phyloP scores from a whole-genome alignment of 805 yeast genomes.

The Sungouiella blattae region DNA sequence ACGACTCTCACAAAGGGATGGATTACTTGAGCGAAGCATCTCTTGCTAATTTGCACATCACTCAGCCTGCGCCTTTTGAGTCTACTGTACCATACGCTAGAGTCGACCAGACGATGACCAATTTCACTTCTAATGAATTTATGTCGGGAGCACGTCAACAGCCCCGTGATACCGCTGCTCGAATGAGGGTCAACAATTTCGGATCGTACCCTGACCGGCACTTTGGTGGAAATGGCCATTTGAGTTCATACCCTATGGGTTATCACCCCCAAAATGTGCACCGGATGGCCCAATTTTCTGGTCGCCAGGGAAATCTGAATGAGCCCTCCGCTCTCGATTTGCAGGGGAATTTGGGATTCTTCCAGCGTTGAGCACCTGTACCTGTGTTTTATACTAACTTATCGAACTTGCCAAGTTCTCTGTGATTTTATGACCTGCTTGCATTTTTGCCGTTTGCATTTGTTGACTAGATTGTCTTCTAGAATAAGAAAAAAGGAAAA shows the following conservation, averaged over 20 bases:
- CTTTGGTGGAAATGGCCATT: no score
- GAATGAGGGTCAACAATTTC: no score
- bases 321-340: background rate
- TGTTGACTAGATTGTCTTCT: background rate
- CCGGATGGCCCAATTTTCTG: background rate
- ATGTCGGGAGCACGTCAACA: constrained; percentile 2
- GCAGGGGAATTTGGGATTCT: background rate
- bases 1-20: background rate
- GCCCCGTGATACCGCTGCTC: no score
- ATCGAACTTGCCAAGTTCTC: background rate
- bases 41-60: constrained; percentile 1
- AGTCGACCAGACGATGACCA: background rate
- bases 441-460: background rate
- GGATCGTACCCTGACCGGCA: no score
- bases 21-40: background rate
- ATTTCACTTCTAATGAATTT: background rate
- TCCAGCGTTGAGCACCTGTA: background rate
- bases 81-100: constrained; percentile 6
- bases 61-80: background rate
- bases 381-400: no score
- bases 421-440: background rate
- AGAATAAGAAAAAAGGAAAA: background rate
- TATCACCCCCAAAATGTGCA: no score
- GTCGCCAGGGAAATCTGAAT: background rate
- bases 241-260: no score